phyloP scores from a whole-genome alignment of 306 rosid species.

The Quercus gilva region DNA sequence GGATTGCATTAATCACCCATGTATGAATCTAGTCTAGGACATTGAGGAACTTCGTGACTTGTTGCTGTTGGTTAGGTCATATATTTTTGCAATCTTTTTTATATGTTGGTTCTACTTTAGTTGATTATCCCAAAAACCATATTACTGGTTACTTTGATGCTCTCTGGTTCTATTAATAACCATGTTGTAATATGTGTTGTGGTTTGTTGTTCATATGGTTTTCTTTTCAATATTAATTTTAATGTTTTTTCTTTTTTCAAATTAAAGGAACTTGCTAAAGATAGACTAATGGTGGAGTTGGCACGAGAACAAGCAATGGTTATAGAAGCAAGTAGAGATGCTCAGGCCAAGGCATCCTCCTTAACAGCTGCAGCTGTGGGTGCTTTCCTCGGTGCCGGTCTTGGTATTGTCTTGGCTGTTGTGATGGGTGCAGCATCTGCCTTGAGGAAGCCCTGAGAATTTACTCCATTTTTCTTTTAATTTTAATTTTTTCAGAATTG shows the following conservation, averaged over 20 bases:
- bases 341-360: constrained; percentile 61
- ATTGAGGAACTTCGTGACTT: too few species aligned
- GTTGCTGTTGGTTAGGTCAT: too few species aligned
- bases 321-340: constrained; percentile 39
- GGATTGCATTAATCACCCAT: too few species aligned
- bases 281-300: constrained; percentile 68
- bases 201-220: neutral
- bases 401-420: constrained; percentile 81
- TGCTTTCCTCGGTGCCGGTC: constrained; percentile 90
- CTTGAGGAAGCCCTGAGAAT: constrained; percentile 77
- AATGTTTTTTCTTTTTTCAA: neutral
- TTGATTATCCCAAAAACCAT: neutral
- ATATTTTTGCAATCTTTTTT: neutral
- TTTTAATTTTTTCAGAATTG: neutral
- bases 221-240: neutral
- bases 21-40: too few species aligned
- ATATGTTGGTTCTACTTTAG: neutral
- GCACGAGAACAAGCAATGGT: constrained; percentile 60
- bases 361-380: constrained; percentile 82
- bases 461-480: neutral
- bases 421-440: constrained; percentile 99
- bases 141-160: neutral
- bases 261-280: constrained; percentile 70
- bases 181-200: neutral
- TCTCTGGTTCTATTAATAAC: too few species aligned